Evolutionary conservation across 352 stramenopile genomes (phyloP), one percentile per base, ranked within the genome.

Genomic region (Pythium myriotylum): DNA sequence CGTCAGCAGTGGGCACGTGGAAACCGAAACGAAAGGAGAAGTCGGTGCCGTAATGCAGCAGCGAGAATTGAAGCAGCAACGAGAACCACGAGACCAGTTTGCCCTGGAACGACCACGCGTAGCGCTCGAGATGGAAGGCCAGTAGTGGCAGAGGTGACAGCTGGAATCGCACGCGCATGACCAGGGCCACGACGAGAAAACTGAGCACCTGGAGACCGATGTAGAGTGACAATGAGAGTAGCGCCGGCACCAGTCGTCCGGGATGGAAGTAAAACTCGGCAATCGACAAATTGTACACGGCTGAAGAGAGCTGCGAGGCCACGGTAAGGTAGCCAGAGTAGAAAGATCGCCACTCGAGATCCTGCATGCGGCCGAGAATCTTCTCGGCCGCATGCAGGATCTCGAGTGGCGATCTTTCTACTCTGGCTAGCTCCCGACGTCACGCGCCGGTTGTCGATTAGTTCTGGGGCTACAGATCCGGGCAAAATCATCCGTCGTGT

Each of bases 351-450:
- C n/a, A n/a, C 32, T 60, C 59, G 24, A 59, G 20, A 27, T 51
- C 59, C 50, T 67, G 49, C 40, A 60, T 40, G 19, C 60, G 59
- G n/a, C n/a, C n/a, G 12, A 67, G 23, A 24, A 67, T 67, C 14
- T 19, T 29, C 22, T 67, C 59, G 32, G 42, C 42, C 3, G 42
- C 46, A 8, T 60, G 49, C 27, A 60, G 20, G 10, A 67, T 33
- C 49, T 67, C 41, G 22, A 47, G 43, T 1, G 22, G 45, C 45
- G n/a, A n/a, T n/a, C 1, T 41, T 13, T n/a, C 40, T 32, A 10
- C 29, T 5, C 29, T 35, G 29, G 5, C 5, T 35, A 10, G 10
- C 5, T 10, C 5, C 29, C 5, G 29, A 35, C 5, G 29, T 35
- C 29, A 10, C 5, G 10, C 29, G 29, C 10, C 10, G 29, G 5